These are phyloP conservation scores for Bruguiera gymnorhiza DNA, from an alignment of 345 rosid genomes.

Conservation along the genomic window DNA sequence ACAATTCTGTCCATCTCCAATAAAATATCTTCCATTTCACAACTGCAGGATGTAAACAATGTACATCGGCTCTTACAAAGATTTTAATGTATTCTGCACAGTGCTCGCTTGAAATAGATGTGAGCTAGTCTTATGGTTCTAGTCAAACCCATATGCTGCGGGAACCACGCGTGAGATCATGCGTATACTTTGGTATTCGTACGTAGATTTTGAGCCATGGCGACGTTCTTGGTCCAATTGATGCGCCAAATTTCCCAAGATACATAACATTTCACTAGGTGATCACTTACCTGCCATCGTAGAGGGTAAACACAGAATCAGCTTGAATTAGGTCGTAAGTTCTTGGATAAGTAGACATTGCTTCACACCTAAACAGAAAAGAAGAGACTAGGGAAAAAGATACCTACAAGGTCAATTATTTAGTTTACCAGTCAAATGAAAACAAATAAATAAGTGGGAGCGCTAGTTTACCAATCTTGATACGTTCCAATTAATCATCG, in stretches of 20 bases:
- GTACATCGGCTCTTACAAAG: background rate
- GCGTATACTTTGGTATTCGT: no score
- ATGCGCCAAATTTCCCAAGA: no score
- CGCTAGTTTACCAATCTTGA: constrained; percentile 36
- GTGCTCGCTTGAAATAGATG: no score
- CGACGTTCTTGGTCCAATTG: no score
- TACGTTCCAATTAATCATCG: constrained; percentile 48
- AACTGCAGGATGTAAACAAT: constrained; percentile 32
- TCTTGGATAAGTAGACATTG: constrained; percentile 58
- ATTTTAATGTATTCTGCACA: no score
- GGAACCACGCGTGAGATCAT: no score
- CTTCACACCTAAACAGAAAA: constrained; percentile 45
- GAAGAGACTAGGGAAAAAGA: background rate
- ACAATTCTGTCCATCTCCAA: constrained; percentile 65
- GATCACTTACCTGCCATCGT: constrained; percentile 32
- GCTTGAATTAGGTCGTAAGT: constrained; percentile 53
- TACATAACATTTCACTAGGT: background rate
- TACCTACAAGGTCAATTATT: background rate
- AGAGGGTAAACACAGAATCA: constrained; percentile 34
- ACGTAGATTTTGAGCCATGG: no score
- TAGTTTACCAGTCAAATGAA: background rate
- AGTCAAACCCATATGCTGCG: background rate
- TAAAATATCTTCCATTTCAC: constrained; percentile 49
- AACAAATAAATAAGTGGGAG: background rate
- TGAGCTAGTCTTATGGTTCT: background rate